Conservation (phyloP, 2,329 filamentous ascomycete species). For the Diaporthe vexans region DNA sequence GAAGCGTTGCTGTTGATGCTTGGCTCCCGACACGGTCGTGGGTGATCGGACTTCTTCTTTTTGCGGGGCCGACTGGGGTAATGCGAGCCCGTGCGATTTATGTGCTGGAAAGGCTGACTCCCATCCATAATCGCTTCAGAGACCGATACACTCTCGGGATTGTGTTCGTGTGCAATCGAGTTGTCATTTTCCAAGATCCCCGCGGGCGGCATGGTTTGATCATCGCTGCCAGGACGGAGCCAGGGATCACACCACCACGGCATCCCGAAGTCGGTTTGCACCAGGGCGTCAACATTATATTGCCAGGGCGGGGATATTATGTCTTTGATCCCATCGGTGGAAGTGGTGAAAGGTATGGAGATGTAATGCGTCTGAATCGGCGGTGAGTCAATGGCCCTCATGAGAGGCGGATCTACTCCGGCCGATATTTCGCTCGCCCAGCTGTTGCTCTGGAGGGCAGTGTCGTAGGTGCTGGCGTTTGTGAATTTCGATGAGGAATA, state of each 20-base stretch:
- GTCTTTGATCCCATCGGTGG: background rate
- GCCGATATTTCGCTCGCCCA: background rate
- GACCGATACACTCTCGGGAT: background rate
- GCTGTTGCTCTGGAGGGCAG: background rate
- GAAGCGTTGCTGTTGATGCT: background rate
- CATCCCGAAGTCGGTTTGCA: background rate
- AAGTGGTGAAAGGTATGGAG: background rate
- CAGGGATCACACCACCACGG: background rate
- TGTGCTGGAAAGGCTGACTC: background rate
- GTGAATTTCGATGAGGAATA: background rate
- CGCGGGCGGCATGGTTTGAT: background rate
- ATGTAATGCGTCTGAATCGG: background rate
- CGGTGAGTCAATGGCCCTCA: background rate
- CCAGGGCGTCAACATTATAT: background rate
- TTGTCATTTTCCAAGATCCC: no score
- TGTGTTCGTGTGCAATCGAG: no score
- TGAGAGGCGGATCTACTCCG: background rate
- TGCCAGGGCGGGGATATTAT: background rate
- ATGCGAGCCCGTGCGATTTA: background rate
- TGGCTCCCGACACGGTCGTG: no score
- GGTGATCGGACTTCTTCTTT: background rate
- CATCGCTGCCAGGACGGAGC: background rate
- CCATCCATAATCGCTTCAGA: background rate
- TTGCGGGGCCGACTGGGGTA: background rate
- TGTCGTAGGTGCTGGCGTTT: no score